Conservation (phyloP, 768 basidiomycete species). For the Auricularia heimuer region DNA sequence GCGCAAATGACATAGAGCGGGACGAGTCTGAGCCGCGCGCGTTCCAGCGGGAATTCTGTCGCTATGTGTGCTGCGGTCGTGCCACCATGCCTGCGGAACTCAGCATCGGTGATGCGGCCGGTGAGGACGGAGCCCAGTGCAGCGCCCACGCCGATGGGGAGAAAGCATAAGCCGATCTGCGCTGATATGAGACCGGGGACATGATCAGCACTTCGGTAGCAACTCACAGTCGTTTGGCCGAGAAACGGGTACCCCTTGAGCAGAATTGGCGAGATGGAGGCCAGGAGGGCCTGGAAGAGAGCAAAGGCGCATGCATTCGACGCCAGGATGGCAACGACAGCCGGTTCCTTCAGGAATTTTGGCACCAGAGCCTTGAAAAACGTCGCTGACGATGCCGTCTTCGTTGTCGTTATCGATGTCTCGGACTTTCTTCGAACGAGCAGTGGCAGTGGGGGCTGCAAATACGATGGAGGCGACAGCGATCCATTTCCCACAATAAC, state of each 20-base stretch:
- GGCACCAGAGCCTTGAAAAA: not conserved
- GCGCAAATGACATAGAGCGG: constrained; percentile 13
- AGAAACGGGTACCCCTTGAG: constrained; percentile 46
- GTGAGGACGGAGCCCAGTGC: constrained; percentile 44
- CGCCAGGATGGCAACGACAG: constrained; percentile 43
- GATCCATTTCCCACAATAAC: constrained; percentile 38
- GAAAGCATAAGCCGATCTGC: constrained; percentile 66
- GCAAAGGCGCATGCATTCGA: constrained; percentile 45
- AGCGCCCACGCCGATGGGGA: constrained; percentile 67
- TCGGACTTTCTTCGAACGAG: constrained; percentile 9
- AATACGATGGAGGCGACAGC: constrained; percentile 20
- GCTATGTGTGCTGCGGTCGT: constrained; percentile 16
- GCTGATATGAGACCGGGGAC: not conserved
- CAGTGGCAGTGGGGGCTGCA: constrained; percentile 24
- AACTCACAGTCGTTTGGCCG: constrained; percentile 31
- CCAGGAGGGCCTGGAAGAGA: constrained; percentile 50
- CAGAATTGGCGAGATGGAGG: constrained; percentile 55
- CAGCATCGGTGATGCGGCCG: constrained; percentile 56
- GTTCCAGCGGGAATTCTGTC: constrained; percentile 14
- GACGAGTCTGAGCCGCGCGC: constrained; percentile 19
- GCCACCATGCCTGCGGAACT: constrained; percentile 40
- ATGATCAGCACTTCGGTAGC: not conserved
- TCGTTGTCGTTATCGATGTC: not conserved
- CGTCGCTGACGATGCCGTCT: not conserved
- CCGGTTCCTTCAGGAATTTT: constrained; percentile 41